Percentiles rank a stretch among this genome's conserved stretches.
Evolutionary conservation across 1,284 basidiomycete species (phyloP).

Genomic region (Irpex sp.): DNA sequence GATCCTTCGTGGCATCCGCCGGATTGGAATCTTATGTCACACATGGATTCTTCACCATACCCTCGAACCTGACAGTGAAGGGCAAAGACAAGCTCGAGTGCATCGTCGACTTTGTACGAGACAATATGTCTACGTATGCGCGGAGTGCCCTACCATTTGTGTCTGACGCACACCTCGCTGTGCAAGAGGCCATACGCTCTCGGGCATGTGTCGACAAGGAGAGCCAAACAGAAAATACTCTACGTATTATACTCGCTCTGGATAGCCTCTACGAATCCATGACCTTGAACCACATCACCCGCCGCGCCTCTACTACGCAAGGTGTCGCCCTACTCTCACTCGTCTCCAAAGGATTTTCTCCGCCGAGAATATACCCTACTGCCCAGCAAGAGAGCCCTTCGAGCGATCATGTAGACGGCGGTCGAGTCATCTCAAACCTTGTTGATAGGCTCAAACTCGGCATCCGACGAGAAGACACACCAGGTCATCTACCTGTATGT

Average conservation of each 20-base stretch:
- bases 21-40: slow-evolving; percentile 89
- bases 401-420: not conserved
- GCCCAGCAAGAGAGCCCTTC: not conserved
- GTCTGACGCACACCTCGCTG: slow-evolving; percentile 56
- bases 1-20: slow-evolving; percentile 88
- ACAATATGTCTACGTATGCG: slow-evolving; percentile 74
- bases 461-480: slow-evolving; percentile 60
- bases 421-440: slow-evolving; percentile 29
- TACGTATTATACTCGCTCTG: slow-evolving; percentile 48
- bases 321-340: slow-evolving; percentile 92
- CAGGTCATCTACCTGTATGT: slow-evolving; percentile 86
- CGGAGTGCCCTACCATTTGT: slow-evolving; percentile 76
- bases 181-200: slow-evolving; percentile 19
- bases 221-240: slow-evolving; percentile 11
- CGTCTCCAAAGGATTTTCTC: slow-evolving; percentile 78
- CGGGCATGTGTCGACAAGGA: not conserved
- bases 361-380: slow-evolving; percentile 32
- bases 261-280: slow-evolving; percentile 83
- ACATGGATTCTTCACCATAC: slow-evolving; percentile 70
- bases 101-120: slow-evolving; percentile 61
- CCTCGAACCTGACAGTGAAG: slow-evolving; percentile 28
- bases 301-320: slow-evolving; percentile 87
- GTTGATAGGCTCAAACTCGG: slow-evolving; percentile 66
- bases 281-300: slow-evolving; percentile 86
- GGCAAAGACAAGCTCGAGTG: slow-evolving; percentile 28